Evolutionary conservation across 306 rosid species (phyloP), one percentile per base, ranked within the genome.

Genomic region (Calophaca sinica): DNA sequence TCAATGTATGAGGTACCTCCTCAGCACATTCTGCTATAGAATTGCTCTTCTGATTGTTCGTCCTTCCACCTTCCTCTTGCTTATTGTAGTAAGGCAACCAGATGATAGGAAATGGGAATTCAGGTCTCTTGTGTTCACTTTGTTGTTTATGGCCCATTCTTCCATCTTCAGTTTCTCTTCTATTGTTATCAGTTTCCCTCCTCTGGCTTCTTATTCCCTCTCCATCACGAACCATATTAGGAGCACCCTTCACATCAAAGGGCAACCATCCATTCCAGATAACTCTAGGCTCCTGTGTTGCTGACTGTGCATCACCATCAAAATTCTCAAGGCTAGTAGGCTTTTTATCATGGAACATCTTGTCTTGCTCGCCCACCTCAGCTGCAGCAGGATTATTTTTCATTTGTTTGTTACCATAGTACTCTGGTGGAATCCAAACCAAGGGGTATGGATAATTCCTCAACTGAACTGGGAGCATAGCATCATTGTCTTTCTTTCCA

Each of bases 71-170:
- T 42, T 78, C 88, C 63, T 79, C 78, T n/a, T 62, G 77, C 51
- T 75, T 63, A 55, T 84, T 81, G 75, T 50, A 74, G 66, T 71
- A 73, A 6, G 97, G 97, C 85, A 88, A 75, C 98, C 96, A 88
- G 46, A 91, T n/a, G 29, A 79, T 65, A 10, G 92, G 96, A 52
- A 87, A 87, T 26, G 89, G 84, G 5, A 82, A 73, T 52, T 77
- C 88, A 2, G 54, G 39, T 42, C 41, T 79, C 33, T 62, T 77
- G 6, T 70, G 70, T 20, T 86, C 84, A 81, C 73, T 15, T 33
- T 67, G 66, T 39, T 63, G 79, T 57, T 74, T 82, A 51, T 48
- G 83, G 10, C 53, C 49, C 51, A 49, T 35, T 75, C 63, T 75
- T 29, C 57, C 83, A 70, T 75, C 83, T 48, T 75, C 89, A 7